Evolutionary conservation across 225 moss, liverwort and hornwort species (phyloP), one percentile per base, ranked within the genome.

Genomic region (Ulota crispa): DNA sequence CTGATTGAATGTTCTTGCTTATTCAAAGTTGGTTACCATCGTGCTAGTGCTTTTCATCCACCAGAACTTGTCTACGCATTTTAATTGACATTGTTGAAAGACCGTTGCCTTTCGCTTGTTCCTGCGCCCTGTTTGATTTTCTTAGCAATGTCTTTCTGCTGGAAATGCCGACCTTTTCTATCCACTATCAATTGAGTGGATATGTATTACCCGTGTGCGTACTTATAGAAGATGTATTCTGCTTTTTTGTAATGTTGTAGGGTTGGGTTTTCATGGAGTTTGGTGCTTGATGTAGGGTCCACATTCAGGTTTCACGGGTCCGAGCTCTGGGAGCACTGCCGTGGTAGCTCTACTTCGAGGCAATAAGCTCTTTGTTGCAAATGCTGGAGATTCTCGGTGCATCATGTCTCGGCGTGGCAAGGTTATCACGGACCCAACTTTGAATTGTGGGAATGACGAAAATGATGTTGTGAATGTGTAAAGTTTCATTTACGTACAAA

Each of bases 371-470:
- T 80, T 91, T 76, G 91, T 91, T 71, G 91, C 91, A 78, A 91
- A 91, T 69, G 91, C 91, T 78, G 91, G 91, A 63, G 91, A 91
- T 85, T 91, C 91, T 78, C 86, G 91, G 45, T 91, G 91, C 82
- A 88, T 91, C 64, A 81, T 91, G 85, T 91, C 88, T 86, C 88
- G 79, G 47, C 72, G 63, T 81, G 91, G 91, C 78, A 86, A 91
- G 91, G 91, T 91, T 70, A 23, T 79, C 41, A 59, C 70, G 26
- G 37, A 79, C n/a, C 28, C 41, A 72, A 59, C 8, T 59, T 42
- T 66, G 43, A 54, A 80, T 79, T 62, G 28, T 54, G 28, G n/a
- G 60, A 69, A 60, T 73, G 24, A 76, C 73, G 23, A 70, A 39
- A 47, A 24, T 73, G 31, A 66, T 55, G 19, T 68, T 68, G 14